phyloP scores from a whole-genome alignment of 305 asterid species.

The Plantago lanceolata region DNA sequence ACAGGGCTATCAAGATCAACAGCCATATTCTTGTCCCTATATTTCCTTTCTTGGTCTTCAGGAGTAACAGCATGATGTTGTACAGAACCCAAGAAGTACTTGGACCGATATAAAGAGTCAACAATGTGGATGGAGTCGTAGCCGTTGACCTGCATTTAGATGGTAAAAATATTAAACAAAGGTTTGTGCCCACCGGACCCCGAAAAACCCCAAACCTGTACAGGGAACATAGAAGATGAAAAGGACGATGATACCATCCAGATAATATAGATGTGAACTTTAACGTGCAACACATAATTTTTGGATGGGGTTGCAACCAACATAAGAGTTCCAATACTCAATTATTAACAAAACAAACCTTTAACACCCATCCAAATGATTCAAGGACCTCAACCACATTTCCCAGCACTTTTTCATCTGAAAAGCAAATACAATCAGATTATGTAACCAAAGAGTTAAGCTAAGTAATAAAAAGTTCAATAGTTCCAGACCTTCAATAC shows the following conservation, averaged over 20 bases:
- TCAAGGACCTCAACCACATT: conserved; percentile 70
- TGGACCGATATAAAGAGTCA: conserved; percentile 71
- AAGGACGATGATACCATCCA: no score
- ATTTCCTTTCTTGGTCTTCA: conserved; percentile 31
- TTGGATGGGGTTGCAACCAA: not conserved
- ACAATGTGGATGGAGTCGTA: conserved; percentile 68
- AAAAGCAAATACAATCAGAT: conserved; percentile 31
- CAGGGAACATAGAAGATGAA: no score
- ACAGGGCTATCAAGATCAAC: conserved; percentile 25
- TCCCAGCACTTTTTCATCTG: conserved; percentile 59
- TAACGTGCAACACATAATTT: not conserved
- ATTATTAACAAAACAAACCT: conserved; percentile 50
- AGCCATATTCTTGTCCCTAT: conserved; percentile 27
- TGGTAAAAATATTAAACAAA: conserved; percentile 18
- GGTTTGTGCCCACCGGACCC: conserved; percentile 15
- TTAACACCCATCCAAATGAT: conserved; percentile 70
- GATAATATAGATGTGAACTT: no score
- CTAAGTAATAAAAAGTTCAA: conserved; percentile 23
- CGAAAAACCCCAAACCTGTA: not conserved
- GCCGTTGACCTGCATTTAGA: conserved; percentile 62
- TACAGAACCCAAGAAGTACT: conserved; percentile 66
- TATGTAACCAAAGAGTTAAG: conserved; percentile 12
- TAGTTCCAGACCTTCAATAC: conserved; percentile 48
- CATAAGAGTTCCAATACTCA: conserved; percentile 16
- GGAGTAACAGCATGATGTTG: conserved; percentile 27